Base-by-base conservation (phyloP, 768 basidiomycete species). In the Pulveroboletus sp. region DNA sequence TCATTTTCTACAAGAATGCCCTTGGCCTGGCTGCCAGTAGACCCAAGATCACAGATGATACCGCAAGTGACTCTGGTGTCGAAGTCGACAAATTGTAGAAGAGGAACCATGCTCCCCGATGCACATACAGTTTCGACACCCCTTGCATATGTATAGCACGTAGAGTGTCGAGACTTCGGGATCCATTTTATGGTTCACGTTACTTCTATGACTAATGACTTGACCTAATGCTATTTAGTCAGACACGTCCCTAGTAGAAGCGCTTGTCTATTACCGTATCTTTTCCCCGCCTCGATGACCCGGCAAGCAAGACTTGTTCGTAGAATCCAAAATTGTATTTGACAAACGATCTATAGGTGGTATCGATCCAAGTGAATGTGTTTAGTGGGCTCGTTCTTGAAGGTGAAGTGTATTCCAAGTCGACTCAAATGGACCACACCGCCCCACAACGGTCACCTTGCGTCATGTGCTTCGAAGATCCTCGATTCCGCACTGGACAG, bases 1-100 rank as follows among this genome's bases (percentile, higher is more conserved):
- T 97, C 52, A 65, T 94, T 50, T 94, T 94, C 75, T 95, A 84
- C 81, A 92, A 92, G 79, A 89, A 97, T 60, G 82, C 87, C 5
- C 58, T 72, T 34, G 95, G 95, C 50, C 68, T 93, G 35, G 90
- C 92, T 40, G 71, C 84, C 52, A 73, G 78, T 60, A 79, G 81
- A 53, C 82, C 87, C 8, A 77, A 82, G 37, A 81, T 86, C 58
- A 60, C 68, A n/a, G 85, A 89, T 50, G 70, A 69, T 44, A 75
- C 66, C 31, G 73, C 74, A 21, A 81, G 75, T 50, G 86, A 87
- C 69, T 87, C 85, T 20, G 85, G 86, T 60, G 69, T 87, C 44
- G 85, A 85, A 57, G 58, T 80, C 31, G 72, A 74, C 51, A 67
- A 62, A 36, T 55, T 65, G 32, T 72, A 69, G 57, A 60, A 11